Evolutionary conservation across 768 basidiomycete species (phyloP).

Genomic region (Mrakia hoshinonis): DNA sequence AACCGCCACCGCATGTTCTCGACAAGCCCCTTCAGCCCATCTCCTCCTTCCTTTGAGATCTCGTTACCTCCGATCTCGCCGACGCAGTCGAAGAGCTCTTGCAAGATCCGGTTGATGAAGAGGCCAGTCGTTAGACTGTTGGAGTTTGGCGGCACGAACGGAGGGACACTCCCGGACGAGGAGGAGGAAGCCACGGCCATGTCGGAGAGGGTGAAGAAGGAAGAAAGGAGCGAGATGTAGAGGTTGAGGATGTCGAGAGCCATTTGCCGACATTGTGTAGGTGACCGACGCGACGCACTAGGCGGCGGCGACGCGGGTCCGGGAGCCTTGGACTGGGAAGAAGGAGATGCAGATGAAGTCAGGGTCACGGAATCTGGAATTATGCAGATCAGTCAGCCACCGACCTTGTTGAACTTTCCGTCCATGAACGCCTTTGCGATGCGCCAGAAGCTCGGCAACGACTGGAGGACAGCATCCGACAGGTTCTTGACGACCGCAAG

Average conservation of each 20-base stretch:
- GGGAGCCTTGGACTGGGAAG: neutral
- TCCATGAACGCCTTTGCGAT: conserved; percentile 85
- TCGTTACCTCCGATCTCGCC: conserved; percentile 73
- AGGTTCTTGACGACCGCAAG: conserved; percentile 70
- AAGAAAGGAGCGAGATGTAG: conserved; percentile 73
- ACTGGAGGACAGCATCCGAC: conserved; percentile 75
- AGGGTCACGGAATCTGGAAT: no score
- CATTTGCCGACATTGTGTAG: conserved; percentile 76
- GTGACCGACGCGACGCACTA: conserved; percentile 58
- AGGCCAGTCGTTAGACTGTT: conserved; percentile 74
- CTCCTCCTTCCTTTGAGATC: conserved; percentile 56
- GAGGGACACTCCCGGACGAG: conserved; percentile 48
- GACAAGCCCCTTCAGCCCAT: conserved; percentile 61
- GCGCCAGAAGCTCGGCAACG: conserved; percentile 87
- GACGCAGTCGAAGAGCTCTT: conserved; percentile 77
- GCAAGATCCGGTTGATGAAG: conserved; percentile 68
- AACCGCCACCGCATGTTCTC: conserved; percentile 83
- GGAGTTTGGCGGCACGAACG: conserved; percentile 49
- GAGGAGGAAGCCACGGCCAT: conserved; percentile 44
- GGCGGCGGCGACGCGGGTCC: conserved; percentile 26
- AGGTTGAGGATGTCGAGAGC: conserved; percentile 75
- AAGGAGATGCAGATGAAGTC: neutral
- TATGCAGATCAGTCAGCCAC: neutral
- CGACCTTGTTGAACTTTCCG: conserved; percentile 56
- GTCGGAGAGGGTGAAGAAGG: conserved; percentile 77